phyloP scores from a whole-genome alignment of 2,329 filamentous ascomycete genomes.

The Penicillium sp. region DNA sequence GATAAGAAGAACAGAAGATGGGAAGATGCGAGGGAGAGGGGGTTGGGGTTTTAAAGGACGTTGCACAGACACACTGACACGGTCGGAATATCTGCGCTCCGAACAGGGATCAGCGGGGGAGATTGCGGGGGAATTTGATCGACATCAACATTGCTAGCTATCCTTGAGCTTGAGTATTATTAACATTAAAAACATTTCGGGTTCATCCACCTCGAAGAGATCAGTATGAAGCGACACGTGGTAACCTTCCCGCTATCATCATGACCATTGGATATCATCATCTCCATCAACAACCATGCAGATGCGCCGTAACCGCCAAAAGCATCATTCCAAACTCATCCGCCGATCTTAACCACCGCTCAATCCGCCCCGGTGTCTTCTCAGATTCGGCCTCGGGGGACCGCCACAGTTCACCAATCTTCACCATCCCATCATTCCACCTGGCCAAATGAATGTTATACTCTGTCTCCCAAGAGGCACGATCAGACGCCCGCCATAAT shows the following conservation, averaged over 20 bases:
- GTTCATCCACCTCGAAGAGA: no score
- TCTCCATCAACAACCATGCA: neutral
- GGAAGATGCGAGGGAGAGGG: neutral
- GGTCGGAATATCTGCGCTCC: slow-evolving; percentile 12
- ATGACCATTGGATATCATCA: neutral
- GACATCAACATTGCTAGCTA: neutral
- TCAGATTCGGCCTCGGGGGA: neutral
- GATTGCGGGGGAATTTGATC: slow-evolving; percentile 7
- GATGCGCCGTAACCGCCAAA: neutral
- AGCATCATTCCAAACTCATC: slow-evolving; percentile 10
- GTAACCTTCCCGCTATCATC: neutral
- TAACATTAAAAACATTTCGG: neutral
- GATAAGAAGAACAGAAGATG: neutral
- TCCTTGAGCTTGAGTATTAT: neutral
- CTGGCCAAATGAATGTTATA: neutral
- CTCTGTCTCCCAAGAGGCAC: neutral
- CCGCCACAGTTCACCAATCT: neutral
- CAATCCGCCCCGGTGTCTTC: neutral
- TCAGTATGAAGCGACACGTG: neutral
- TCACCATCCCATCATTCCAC: slow-evolving; percentile 1
- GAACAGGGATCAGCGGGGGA: neutral
- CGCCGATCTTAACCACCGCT: neutral
- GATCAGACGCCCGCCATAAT: neutral
- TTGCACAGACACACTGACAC: slow-evolving; percentile 7
- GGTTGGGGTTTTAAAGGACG: slow-evolving; percentile 1